Evolutionary conservation across 164 flowering plant species (phyloP).

Genomic region (Liriodendron chinense): DNA sequence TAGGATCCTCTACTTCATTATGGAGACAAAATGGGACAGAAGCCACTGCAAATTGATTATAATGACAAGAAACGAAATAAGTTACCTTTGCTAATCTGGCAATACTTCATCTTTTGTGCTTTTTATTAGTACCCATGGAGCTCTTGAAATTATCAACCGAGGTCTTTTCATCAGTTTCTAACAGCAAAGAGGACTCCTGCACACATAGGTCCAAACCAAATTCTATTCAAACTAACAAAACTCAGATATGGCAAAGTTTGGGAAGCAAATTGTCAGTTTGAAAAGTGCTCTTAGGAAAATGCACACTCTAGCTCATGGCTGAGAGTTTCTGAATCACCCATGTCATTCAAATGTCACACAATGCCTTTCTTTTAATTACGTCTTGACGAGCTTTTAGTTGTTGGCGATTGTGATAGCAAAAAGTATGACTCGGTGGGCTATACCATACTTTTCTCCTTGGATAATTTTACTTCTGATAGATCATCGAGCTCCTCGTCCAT

Average conservation of each 20-base stretch:
- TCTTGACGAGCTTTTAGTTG: constrained; percentile 36
- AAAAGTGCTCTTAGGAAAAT: constrained; percentile 2
- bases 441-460: background rate
- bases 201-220: constrained; percentile 4
- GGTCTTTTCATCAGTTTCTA: constrained; percentile 21
- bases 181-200: constrained; percentile 33
- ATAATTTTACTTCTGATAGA: constrained; percentile 23
- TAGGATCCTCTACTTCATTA: too few relatives aligned
- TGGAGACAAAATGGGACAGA: background rate
- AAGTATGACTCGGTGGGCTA: constrained; percentile 35
- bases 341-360: constrained; percentile 19
- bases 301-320: constrained; percentile 35
- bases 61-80: background rate
- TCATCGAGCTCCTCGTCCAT: constrained; percentile 25
- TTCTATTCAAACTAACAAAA: constrained; percentile 5
- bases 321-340: constrained; percentile 25
- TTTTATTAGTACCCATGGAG: constrained; percentile 41
- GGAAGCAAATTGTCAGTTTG: background rate
- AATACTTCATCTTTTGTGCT: constrained; percentile 60
- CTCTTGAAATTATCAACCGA: constrained; percentile 27
- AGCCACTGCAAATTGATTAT: background rate
- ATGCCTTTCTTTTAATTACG: constrained; percentile 34
- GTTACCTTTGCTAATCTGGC: constrained; percentile 77
- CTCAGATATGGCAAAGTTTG: background rate
- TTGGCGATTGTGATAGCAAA: constrained; percentile 34